phyloP scores from a whole-genome alignment of 768 basidiomycete genomes.

The Lentinula raphanica region DNA sequence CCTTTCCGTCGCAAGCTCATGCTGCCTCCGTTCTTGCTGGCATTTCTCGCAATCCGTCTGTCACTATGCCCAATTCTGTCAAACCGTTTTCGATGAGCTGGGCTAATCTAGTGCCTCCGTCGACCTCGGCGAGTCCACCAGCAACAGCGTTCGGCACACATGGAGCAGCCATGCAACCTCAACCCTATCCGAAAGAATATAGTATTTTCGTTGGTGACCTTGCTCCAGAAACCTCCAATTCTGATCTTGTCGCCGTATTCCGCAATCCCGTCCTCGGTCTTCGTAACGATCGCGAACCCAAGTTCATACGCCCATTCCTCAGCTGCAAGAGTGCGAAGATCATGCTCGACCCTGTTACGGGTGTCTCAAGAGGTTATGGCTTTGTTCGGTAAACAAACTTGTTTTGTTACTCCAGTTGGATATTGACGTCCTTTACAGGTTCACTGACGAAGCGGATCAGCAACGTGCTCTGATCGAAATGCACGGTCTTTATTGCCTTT shows the following conservation, averaged over 20 bases:
- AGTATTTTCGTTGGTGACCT: conserved; percentile 95
- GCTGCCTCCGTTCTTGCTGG: conserved; percentile 69
- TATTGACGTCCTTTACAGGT: conserved; percentile 37
- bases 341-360: conserved; percentile 88
- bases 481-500: conserved; percentile 87
- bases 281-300: conserved; percentile 81
- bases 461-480: conserved; percentile 87
- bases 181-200: conserved; percentile 75
- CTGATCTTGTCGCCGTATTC: conserved; percentile 92
- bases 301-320: conserved; percentile 81
- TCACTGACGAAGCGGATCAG: conserved; percentile 85
- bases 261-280: conserved; percentile 85
- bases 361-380: conserved; percentile 86
- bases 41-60: conserved; percentile 41
- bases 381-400: conserved; percentile 67
- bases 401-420: neutral
- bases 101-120: conserved; percentile 45
- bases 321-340: conserved; percentile 96
- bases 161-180: conserved; percentile 20
- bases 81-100: conserved; percentile 81
- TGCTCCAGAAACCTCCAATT: conserved; percentile 88
- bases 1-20: conserved; percentile 68
- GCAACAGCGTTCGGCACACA: neutral
- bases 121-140: conserved; percentile 24
- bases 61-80: conserved; percentile 81